Evolutionary conservation across 78 protist genomes (phyloP).

Genomic region (Dictyostelium intermedium): DNA sequence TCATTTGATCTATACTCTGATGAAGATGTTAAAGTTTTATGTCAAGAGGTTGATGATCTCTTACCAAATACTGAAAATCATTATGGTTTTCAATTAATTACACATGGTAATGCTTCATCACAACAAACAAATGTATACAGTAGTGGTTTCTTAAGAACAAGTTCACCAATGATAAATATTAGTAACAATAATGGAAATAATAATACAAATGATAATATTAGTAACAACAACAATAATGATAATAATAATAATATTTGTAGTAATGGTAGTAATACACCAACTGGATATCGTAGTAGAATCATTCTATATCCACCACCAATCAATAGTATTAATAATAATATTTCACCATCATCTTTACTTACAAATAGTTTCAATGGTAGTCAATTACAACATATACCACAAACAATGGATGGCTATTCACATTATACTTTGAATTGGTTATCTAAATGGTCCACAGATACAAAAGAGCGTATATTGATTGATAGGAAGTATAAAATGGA

Average conservation of each 20-base stretch:
- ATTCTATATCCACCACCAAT: slow-evolving; percentile 20
- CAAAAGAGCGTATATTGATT: slow-evolving; percentile 58
- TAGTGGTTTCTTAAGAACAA: slow-evolving; percentile 15
- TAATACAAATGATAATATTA: neutral
- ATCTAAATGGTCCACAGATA: slow-evolving; percentile 23
- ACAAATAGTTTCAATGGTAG: neutral
- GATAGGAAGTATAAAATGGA: slow-evolving; percentile 27
- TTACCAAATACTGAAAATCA: slow-evolving; percentile 49
- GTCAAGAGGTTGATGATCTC: slow-evolving; percentile 68
- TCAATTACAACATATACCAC: neutral
- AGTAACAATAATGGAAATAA: neutral
- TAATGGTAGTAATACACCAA: neutral
- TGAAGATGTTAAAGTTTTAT: slow-evolving; percentile 32
- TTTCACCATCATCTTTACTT: neutral
- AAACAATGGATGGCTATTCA: slow-evolving; percentile 29
- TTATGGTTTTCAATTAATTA: slow-evolving; percentile 64
- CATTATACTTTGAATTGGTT: slow-evolving; percentile 51
- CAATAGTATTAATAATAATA: neutral
- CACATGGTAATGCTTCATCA: neutral
- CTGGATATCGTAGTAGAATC: slow-evolving; percentile 8
- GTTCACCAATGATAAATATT: neutral
- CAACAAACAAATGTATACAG: slow-evolving; percentile 61
- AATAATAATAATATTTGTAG: neutral
- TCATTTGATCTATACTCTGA: neutral
- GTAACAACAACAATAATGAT: neutral